These are phyloP conservation scores for Sarocladium brachiariae DNA, from an alignment of 2,329 filamentous ascomycete species.

Conservation along the genomic window DNA sequence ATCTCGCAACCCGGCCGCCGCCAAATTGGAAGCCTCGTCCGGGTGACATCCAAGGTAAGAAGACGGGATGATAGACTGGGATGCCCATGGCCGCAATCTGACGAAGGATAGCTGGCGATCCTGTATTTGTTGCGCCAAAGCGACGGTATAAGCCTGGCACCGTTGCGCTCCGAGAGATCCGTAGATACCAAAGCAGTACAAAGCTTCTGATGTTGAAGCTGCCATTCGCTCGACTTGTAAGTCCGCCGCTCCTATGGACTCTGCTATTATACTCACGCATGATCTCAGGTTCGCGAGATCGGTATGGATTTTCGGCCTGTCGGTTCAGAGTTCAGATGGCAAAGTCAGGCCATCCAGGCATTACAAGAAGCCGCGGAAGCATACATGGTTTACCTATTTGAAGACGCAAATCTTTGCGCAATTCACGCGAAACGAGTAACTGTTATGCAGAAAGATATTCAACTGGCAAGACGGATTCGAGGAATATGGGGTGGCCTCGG, in stretches of 20 bases:
- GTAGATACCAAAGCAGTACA: slow-evolving; percentile 81
- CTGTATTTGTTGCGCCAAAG: slow-evolving; percentile 54
- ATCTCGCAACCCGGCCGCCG: slow-evolving; percentile 11
- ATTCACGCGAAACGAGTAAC: slow-evolving; percentile 96
- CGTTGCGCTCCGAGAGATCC: slow-evolving; percentile 83
- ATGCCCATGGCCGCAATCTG: slow-evolving; percentile 18
- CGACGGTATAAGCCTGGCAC: slow-evolving; percentile 73
- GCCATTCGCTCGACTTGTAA: slow-evolving; percentile 69
- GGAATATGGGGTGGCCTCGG: slow-evolving; percentile 68
- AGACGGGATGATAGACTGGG: too few species aligned
- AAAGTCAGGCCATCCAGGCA: slow-evolving; percentile 88
- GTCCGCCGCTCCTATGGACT: slow-evolving; percentile 14
- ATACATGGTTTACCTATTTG: slow-evolving; percentile 92
- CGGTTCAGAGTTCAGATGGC: slow-evolving; percentile 78
- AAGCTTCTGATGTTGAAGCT: slow-evolving; percentile 79
- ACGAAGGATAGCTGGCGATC: slow-evolving; percentile 58
- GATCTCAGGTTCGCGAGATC: slow-evolving; percentile 51
- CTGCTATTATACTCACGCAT: not conserved
- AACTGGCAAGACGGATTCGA: slow-evolving; percentile 75
- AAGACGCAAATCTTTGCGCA: slow-evolving; percentile 76
- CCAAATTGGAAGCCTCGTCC: slow-evolving; percentile 24
- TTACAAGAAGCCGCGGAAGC: slow-evolving; percentile 95
- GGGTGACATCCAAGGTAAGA: slow-evolving; percentile 36
- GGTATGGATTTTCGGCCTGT: slow-evolving; percentile 56
- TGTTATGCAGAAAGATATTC: slow-evolving; percentile 97